phyloP scores from a whole-genome alignment of 2,329 filamentous ascomycete species.

The Seiridium cupressi region DNA sequence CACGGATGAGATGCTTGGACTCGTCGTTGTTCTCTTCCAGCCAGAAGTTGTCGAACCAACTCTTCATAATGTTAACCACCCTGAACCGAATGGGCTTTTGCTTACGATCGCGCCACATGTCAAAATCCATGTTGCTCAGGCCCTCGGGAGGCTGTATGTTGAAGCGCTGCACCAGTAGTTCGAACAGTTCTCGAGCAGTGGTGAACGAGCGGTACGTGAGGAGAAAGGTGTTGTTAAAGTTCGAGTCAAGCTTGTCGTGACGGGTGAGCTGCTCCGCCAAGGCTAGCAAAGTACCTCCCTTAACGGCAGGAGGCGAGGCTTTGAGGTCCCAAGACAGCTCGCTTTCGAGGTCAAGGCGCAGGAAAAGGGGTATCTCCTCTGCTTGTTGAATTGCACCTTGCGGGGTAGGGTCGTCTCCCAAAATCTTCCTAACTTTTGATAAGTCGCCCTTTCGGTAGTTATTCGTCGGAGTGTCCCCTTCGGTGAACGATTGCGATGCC shows the following conservation, averaged over 20 bases:
- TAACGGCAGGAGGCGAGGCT: constrained; percentile 70
- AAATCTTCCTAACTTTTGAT: constrained; percentile 64
- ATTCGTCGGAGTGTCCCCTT: constrained; percentile 52
- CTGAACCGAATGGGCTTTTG: constrained; percentile 95
- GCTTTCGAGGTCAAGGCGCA: constrained; percentile 82
- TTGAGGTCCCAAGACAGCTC: constrained; percentile 92
- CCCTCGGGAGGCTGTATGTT: constrained; percentile 88
- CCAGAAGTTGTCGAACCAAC: constrained; percentile 98
- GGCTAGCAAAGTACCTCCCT: constrained; percentile 84
- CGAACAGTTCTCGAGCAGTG: constrained; percentile 83
- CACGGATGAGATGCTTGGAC: constrained; percentile 79
- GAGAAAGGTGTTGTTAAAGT: constrained; percentile 96
- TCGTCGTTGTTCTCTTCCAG: constrained; percentile 91
- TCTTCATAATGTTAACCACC: constrained; percentile 96
- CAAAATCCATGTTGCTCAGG: constrained; percentile 71
- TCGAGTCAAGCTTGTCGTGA: constrained; percentile 92
- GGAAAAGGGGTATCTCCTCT: constrained; percentile 80
- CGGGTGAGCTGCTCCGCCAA: constrained; percentile 93
- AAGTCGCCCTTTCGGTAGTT: constrained; percentile 59
- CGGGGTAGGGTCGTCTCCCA: constrained; percentile 62
- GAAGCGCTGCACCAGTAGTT: constrained; percentile 88
- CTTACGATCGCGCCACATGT: constrained; percentile 88
- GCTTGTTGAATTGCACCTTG: constrained; percentile 44
- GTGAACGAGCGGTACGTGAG: constrained; percentile 97
- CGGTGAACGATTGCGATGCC: constrained; percentile 62